Conservation (phyloP, 139 green algal species). For the Astrephomene gubernaculifera region DNA sequence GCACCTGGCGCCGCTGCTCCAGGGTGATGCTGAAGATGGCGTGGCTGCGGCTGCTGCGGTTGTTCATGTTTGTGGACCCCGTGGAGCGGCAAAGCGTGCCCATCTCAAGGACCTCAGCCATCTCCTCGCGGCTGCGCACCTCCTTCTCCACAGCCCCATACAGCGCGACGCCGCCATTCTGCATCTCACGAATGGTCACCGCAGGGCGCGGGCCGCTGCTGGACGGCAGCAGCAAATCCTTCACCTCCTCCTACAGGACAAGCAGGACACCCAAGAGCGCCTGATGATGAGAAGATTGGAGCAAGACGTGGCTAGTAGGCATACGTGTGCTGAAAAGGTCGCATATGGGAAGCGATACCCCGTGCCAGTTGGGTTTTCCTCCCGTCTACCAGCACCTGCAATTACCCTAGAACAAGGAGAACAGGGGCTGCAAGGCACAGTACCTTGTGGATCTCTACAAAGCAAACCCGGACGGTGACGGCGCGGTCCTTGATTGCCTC, state of each 20-base stretch:
- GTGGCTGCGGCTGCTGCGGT: constrained; percentile 78
- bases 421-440: too few relatives aligned
- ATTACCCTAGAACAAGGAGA: too few relatives aligned
- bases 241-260: constrained; percentile 83
- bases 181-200: constrained; percentile 85
- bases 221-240: constrained; percentile 78
- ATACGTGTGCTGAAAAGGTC: too few relatives aligned
- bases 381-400: too few relatives aligned
- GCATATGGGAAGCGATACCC: too few relatives aligned
- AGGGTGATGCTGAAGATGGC: constrained; percentile 98
- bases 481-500: constrained; percentile 53
- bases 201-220: constrained; percentile 40
- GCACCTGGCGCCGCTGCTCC: constrained; percentile 86
- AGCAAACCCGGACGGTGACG: constrained; percentile 87
- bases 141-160: constrained; percentile 85
- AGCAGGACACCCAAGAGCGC: too few relatives aligned
- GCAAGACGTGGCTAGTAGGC: too few relatives aligned
- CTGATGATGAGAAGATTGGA: too few relatives aligned
- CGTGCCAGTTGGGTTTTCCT: too few relatives aligned
- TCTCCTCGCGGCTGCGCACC: constrained; percentile 82
- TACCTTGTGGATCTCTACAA: constrained; percentile 96
- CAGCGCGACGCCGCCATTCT: constrained; percentile 80
- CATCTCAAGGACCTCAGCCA: constrained; percentile 82
- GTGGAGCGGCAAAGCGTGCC: constrained; percentile 86
- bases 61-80: constrained; percentile 94